Base-by-base conservation (phyloP, 1,284 basidiomycete species). In the Caloboletus inedulis region DNA sequence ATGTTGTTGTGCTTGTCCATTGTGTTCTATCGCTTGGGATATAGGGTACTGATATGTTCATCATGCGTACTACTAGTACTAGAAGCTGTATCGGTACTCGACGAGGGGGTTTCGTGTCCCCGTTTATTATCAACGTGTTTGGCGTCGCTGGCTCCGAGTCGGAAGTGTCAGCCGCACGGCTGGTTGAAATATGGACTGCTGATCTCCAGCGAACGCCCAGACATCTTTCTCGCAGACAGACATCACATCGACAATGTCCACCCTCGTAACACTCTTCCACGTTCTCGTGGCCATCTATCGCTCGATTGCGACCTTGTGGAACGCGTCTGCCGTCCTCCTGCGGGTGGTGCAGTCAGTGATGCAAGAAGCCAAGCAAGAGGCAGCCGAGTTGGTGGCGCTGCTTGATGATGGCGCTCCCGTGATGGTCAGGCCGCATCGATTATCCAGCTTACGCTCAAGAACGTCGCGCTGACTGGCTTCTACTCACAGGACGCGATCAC, bases 361-460 rank as follows among this genome's bases (percentile, higher is more conserved):
- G 16, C 47, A 42, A 21, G 63, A 58, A 41, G 59, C 63, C 16
- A 49, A 49, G n/a, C 40, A 54, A 49, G 62, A 64, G 34, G 54
- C 63, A 8, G 25, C 3, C 13, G 59, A 60, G 10, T 10, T 55
- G 52, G 51, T 64, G 43, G 47, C 45, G 1, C 19, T 52, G 41
- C 50, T 66, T 36, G 63, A 58, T 7, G 47, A 49, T 3, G 40
- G 13, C 1, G 21, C 18, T 2, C n/a, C 47, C 4, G 16, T 47
- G 19, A 43, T 45, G 63, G 62, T 68, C 35, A 52, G 63, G 27
- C 31, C 19, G 2, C 7, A 12, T 45, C 18, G 4, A 10, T 19
- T 13, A 8, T 14, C 13, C 7, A 3, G 25, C n/a, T 19, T 3
- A n/a, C 9, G 18, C n/a, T 18, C 23, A 2, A 7, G 18, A 12